Evolutionary conservation across 1,284 basidiomycete species (phyloP).

Genomic region (Paramarasmius palmivorus): DNA sequence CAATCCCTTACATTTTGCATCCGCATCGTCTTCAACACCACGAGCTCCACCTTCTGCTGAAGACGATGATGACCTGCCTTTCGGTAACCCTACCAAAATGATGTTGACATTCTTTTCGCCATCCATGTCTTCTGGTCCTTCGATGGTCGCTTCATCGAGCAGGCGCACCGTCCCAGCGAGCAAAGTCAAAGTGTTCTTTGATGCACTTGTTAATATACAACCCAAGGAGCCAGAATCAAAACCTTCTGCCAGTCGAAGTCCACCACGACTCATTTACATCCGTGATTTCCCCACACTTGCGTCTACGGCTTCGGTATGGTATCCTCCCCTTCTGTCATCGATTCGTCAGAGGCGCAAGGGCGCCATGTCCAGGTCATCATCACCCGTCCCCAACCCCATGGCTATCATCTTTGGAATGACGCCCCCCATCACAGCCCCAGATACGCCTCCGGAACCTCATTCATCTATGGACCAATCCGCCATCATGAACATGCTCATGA

Average conservation of each 20-base stretch:
- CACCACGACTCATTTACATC: slow-evolving; percentile 80
- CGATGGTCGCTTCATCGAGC: slow-evolving; percentile 41
- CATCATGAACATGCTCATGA: slow-evolving; percentile 44
- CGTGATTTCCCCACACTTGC: slow-evolving; percentile 80
- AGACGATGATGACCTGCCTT: slow-evolving; percentile 47
- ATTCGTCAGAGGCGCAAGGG: slow-evolving; percentile 73
- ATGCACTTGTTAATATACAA: slow-evolving; percentile 66
- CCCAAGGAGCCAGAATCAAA: slow-evolving; percentile 27
- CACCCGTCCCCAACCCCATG: slow-evolving; percentile 66
- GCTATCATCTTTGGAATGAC: slow-evolving; percentile 83
- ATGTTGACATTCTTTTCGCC: slow-evolving; percentile 62
- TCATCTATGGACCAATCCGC: slow-evolving; percentile 32
- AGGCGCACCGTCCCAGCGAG: slow-evolving; percentile 45
- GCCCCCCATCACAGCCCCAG: slow-evolving; percentile 61
- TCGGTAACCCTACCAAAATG: slow-evolving; percentile 43
- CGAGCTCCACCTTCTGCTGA: slow-evolving; percentile 35
- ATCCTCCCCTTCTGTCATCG: slow-evolving; percentile 73
- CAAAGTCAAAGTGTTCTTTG: slow-evolving; percentile 70
- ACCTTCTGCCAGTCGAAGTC: slow-evolving; percentile 25
- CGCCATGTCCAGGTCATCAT: slow-evolving; percentile 51
- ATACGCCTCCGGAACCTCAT: slow-evolving; percentile 21
- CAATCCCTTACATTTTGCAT: slow-evolving; percentile 71
- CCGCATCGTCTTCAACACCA: slow-evolving; percentile 28
- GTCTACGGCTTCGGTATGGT: slow-evolving; percentile 75
- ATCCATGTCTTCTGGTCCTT: slow-evolving; percentile 40